These are phyloP conservation scores for Celoporthe dispersa DNA, from an alignment of 2,329 filamentous ascomycete genomes.

Conservation along the genomic window DNA sequence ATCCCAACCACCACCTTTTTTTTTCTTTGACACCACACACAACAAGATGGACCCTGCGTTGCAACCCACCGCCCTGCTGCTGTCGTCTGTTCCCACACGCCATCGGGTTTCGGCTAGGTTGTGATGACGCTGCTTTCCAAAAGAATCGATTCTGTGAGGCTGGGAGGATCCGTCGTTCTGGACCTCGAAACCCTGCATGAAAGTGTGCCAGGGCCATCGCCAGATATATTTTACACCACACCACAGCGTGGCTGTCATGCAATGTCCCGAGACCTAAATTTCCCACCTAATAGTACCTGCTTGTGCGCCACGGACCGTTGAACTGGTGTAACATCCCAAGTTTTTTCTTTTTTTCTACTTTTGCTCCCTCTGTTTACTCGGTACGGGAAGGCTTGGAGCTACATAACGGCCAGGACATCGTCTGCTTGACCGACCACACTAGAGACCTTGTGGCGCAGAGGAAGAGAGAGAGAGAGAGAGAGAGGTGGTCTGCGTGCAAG, in stretches of 20 bases:
- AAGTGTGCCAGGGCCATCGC: background rate
- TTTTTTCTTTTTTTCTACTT: background rate
- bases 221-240: slow-evolving; percentile 3
- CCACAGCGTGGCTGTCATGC: background rate
- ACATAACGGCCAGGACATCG: background rate
- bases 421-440: background rate
- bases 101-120: slow-evolving; percentile 8
- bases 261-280: background rate
- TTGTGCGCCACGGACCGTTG: background rate
- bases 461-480: background rate
- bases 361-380: background rate
- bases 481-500: background rate
- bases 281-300: background rate
- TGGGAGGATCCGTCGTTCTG: slow-evolving; percentile 12
- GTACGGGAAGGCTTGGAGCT: background rate
- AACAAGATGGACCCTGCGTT: slow-evolving; percentile 5
- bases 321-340: background rate
- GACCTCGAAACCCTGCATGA: slow-evolving; percentile 1
- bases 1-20: slow-evolving; percentile 11
- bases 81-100: background rate
- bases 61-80: background rate
- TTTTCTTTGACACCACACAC: background rate
- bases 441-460: background rate
- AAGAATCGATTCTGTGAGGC: slow-evolving; percentile 8
- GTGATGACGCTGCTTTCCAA: slow-evolving; percentile 13